These are phyloP conservation scores for Aspergillus floridensis DNA, from an alignment of 2,329 filamentous ascomycete genomes.

Conservation along the genomic window DNA sequence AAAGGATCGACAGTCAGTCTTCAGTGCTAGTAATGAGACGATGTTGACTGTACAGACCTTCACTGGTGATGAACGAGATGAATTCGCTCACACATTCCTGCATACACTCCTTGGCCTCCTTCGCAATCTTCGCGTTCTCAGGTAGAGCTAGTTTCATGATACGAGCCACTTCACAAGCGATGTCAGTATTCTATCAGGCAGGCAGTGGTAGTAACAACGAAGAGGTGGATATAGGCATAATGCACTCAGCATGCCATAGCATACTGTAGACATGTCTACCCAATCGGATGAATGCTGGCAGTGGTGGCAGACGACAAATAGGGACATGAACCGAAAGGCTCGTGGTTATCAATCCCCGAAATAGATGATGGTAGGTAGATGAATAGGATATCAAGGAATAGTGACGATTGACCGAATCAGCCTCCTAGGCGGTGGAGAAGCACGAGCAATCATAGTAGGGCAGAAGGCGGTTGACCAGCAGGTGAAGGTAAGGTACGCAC, in stretches of 20 bases:
- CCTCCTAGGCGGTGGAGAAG: slow-evolving; percentile 29
- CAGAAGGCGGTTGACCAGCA: slow-evolving; percentile 29
- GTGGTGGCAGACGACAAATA: background rate
- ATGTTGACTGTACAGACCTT: slow-evolving; percentile 63
- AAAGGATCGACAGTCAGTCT: background rate
- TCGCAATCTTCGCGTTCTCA: slow-evolving; percentile 98
- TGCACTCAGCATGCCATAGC: background rate
- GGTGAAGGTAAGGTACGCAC: slow-evolving; percentile 46
- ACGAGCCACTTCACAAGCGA: slow-evolving; percentile 86
- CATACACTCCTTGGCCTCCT: slow-evolving; percentile 99
- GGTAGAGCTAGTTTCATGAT: slow-evolving; percentile 99
- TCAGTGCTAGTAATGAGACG: background rate
- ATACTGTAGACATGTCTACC: background rate
- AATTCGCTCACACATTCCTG: slow-evolving; percentile 99
- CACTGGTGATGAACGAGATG: slow-evolving; percentile 98
- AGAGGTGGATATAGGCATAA: background rate
- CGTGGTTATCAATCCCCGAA: background rate
- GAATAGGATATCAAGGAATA: slow-evolving; percentile 1
- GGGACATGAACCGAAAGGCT: background rate
- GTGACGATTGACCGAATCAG: background rate
- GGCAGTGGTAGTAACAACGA: background rate
- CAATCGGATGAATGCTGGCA: background rate
- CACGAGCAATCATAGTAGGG: slow-evolving; percentile 29
- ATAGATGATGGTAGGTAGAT: background rate
- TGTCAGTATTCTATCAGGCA: slow-evolving; percentile 20